phyloP scores from a whole-genome alignment of 768 basidiomycete species.

The Trametes elegans region DNA sequence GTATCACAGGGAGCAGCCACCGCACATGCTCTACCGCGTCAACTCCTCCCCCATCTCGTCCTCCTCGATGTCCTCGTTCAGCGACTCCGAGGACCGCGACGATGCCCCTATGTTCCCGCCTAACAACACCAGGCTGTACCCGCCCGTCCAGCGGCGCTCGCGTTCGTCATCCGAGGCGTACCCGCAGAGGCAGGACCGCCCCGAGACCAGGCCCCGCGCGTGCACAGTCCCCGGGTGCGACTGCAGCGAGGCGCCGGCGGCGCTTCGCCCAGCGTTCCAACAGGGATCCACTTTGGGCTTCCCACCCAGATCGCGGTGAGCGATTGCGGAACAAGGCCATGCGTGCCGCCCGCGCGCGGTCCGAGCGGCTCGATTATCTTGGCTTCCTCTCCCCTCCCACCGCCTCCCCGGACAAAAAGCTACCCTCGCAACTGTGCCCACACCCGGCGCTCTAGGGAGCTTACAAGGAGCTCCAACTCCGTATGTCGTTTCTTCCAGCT shows the following conservation, averaged over 20 bases:
- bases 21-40: slow-evolving; percentile 1
- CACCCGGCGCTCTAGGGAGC: too few relatives aligned
- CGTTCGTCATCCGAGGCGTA: slow-evolving; percentile 8
- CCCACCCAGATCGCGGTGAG: background rate
- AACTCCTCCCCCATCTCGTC: slow-evolving; percentile 4
- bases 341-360: too few relatives aligned
- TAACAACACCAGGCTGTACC: background rate
- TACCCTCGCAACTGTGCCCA: too few relatives aligned
- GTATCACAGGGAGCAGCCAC: background rate
- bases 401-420: too few relatives aligned
- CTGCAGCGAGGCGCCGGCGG: slow-evolving; percentile 6
- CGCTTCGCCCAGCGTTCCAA: slow-evolving; percentile 19
- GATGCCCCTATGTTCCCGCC: background rate
- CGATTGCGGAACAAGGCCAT: background rate
- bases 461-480: too few relatives aligned
- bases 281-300: background rate
- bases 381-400: too few relatives aligned
- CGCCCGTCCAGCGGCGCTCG: background rate
- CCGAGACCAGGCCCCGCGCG: slow-evolving; percentile 1
- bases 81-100: slow-evolving; percentile 6
- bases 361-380: too few relatives aligned
- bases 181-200: slow-evolving; percentile 2
- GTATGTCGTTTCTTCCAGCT: too few relatives aligned
- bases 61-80: slow-evolving; percentile 12
- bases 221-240: slow-evolving; percentile 16